These are phyloP conservation scores for Apiotrichum sp. DNA, from an alignment of 1,284 basidiomycete genomes.

Conservation along the genomic window DNA sequence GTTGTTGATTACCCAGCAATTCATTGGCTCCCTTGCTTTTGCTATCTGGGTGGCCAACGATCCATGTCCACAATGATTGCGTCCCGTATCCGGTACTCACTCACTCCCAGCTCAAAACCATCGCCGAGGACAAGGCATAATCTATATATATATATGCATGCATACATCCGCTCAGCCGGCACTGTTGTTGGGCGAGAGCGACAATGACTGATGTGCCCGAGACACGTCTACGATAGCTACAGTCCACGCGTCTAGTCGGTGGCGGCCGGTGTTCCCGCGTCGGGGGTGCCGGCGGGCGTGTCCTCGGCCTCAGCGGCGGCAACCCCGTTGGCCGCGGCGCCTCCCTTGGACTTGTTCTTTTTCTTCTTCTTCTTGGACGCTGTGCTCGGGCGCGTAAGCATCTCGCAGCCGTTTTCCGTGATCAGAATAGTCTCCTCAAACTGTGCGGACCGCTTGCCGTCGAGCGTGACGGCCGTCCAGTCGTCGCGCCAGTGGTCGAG, in stretches of 20 bases:
- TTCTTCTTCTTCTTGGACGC: slow-evolving; percentile 40
- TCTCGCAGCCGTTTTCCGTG: slow-evolving; percentile 83
- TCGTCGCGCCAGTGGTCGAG: slow-evolving; percentile 51
- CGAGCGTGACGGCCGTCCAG: slow-evolving; percentile 86
- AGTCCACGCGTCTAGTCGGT: slow-evolving; percentile 7
- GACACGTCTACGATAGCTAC: too few relatives aligned
- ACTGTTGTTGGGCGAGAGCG: too few relatives aligned
- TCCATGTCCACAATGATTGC: too few relatives aligned
- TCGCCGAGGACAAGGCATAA: slow-evolving; percentile 25
- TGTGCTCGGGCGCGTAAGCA: slow-evolving; percentile 60
- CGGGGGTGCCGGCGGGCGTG: slow-evolving; percentile 13
- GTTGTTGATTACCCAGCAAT: too few relatives aligned
- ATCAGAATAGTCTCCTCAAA: slow-evolving; percentile 92
- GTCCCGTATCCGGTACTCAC: too few relatives aligned
- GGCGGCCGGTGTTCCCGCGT: slow-evolving; percentile 16
- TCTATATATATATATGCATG: slow-evolving; percentile 9
- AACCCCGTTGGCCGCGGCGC: slow-evolving; percentile 8
- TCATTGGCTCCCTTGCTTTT: too few relatives aligned
- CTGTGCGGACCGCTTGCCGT: slow-evolving; percentile 84
- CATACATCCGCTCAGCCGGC: background rate
- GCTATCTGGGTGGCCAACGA: too few relatives aligned
- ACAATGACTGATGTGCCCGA: too few relatives aligned
- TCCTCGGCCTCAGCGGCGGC: slow-evolving; percentile 5
- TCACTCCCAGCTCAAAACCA: slow-evolving; percentile 34
- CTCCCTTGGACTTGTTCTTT: slow-evolving; percentile 25